Evolutionary conservation across 208 protist species (phyloP), one percentile per base, ranked within the genome.

Genomic region (Endotrypanum monterogeii): DNA sequence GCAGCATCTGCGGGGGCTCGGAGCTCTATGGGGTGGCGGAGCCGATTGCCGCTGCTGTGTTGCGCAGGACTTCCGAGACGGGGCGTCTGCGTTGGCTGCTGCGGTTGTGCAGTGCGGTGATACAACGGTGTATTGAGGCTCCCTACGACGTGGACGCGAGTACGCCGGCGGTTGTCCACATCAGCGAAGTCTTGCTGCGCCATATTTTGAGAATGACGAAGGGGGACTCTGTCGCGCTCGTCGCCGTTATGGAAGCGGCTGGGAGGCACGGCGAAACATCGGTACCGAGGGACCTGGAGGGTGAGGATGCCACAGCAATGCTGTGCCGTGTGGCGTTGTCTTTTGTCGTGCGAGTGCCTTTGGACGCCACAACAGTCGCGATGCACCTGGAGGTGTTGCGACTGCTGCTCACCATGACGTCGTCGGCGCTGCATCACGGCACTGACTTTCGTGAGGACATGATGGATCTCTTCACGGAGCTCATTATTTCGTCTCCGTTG

Each of bases 381-480:
- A 78, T 75, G 48, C 92, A 96, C 61, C 52, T 76, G 23, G 81
- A 80, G 25, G 85, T 90, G 37, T 65, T 88, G 32, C 84, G 77
- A 12, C 76, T 96, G 51, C 79, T 96, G 30, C 76, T 94, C 6
- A 92, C 85, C n/a, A 84, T 94, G 84, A 92, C 75, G 39, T 91
- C 89, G 28, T 87, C 89, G 51, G 85, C 89, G 25, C 82, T 96
- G 61, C 89, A 94, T 58, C 92, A 96, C 83, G 78, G 62, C 61
- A 90, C 83, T 12, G 68, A 73, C 20, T 85, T 86, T 25, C 55
- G 78, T 32, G 80, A 92, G 67, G 74, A 71, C 16, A 54, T 71
- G n/a, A 87, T 91, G 58, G 92, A 96, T 72, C 55, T 92, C 25
- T 96, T 94, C 67, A 93, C 86, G 57, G 89, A 94, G 67, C 78